These are phyloP conservation scores for Ceratobasidium sp. DNA, from an alignment of 1,284 basidiomycete genomes.

Conservation along the genomic window DNA sequence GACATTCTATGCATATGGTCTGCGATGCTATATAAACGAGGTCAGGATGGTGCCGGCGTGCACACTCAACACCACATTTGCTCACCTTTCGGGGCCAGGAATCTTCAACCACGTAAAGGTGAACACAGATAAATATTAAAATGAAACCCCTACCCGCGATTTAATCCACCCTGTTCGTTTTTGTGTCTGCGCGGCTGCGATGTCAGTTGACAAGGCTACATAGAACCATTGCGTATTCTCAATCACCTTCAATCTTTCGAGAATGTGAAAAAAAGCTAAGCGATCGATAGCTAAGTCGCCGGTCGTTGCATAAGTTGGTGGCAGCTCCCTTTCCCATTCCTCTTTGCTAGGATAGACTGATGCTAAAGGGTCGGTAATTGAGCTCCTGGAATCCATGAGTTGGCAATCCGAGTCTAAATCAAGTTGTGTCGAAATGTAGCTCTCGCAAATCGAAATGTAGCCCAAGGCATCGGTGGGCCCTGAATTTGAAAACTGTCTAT, in stretches of 20 bases:
- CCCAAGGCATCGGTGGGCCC: not conserved
- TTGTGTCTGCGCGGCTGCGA: conserved; percentile 72
- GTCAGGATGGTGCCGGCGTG: conserved; percentile 46
- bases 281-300: conserved; percentile 64
- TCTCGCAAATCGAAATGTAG: no score
- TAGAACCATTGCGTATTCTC: conserved; percentile 8
- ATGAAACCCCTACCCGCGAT: conserved; percentile 69
- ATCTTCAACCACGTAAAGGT: conserved; percentile 64
- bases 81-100: conserved; percentile 81
- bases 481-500: conserved; percentile 2
- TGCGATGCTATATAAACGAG: conserved; percentile 75
- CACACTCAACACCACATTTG: conserved; percentile 35
- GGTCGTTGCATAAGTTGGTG: conserved; percentile 27
- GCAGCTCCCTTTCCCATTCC: conserved; percentile 24
- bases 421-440: no score
- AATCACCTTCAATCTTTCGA: conserved; percentile 84
- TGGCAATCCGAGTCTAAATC: no score
- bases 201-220: not conserved
- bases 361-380: no score
- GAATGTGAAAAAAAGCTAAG: conserved; percentile 89
- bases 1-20: conserved; percentile 99
- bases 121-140: conserved; percentile 6
- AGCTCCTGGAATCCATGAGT: no score
- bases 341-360: no score
- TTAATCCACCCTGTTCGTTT: conserved; percentile 96